Percentiles rank a stretch among this genome's conserved stretches.
phyloP scores from a whole-genome alignment of 2,329 filamentous ascomycete genomes.

The Amylocarpus encephaloides region DNA sequence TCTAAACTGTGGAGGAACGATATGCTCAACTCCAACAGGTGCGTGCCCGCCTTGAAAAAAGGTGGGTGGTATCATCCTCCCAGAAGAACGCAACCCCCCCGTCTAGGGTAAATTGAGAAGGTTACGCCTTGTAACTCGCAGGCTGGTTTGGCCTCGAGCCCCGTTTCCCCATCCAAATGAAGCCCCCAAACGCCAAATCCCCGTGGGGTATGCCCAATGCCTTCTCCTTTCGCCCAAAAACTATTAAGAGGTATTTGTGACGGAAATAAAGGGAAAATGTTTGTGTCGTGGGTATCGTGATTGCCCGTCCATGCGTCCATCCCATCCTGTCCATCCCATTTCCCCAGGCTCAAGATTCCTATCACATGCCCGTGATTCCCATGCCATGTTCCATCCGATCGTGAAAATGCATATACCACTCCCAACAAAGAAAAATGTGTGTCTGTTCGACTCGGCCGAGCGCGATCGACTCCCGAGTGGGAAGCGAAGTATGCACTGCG shows the following conservation, averaged over 20 bases:
- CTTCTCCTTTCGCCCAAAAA: not conserved
- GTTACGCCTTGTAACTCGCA: not conserved
- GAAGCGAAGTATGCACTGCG: conserved; percentile 14
- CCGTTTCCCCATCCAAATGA: not conserved
- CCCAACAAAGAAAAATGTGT: conserved; percentile 6
- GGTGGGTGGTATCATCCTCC: not conserved
- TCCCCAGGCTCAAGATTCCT: not conserved
- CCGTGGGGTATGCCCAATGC: not conserved
- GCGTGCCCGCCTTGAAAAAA: not conserved
- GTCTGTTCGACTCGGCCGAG: conserved; percentile 15
- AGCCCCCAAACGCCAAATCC: not conserved
- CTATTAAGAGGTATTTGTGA: not conserved
- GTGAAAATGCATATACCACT: not conserved
- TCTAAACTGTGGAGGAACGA: conserved; percentile 1
- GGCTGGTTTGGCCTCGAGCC: not conserved
- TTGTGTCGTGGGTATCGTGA: conserved; percentile 5
- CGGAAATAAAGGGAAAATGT: not conserved
- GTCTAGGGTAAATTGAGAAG: not conserved
- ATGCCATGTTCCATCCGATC: no score
- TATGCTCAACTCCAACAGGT: conserved; percentile 1
- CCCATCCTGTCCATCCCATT: not conserved
- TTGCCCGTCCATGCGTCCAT: not conserved
- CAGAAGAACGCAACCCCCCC: not conserved
- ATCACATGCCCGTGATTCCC: not conserved
- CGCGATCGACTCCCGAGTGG: conserved; percentile 18